Base-by-base conservation (phyloP, 768 basidiomycete species). In the Boletus subcaerulescens region DNA sequence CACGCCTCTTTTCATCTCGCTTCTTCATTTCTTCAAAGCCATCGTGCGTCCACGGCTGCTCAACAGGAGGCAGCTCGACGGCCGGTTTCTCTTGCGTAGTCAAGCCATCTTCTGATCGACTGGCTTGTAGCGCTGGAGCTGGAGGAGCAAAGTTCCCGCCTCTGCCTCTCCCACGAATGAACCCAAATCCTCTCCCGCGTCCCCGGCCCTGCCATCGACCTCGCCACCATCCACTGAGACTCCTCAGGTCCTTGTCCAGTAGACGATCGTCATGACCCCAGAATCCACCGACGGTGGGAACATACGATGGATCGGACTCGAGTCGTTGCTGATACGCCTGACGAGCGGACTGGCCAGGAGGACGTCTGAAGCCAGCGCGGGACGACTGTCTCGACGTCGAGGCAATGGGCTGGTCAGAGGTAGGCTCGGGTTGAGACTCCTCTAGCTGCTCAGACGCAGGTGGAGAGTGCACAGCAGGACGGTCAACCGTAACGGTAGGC, bases 191-290 rank as follows among this genome's bases (percentile, higher is more conserved):
- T 45, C 85, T 71, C 7, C 83, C 85, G 41, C 88, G 78, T 12
- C 83, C 82, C 18, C 88, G 80, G 41, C 84, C 83, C 66, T 87
- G 80, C 85, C 89, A 85, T 57, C 81, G 80, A 40, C 86, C 89
- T 53, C 89, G 78, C 91, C 92, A 93, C 91, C 91, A 93, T 1
- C 83, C 84, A 72, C 89, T 92, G 43, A 94, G 72, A 65, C 86
- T 87, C 40, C 92, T 82, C 40, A 91, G 71, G 57, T 90, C 85
- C 69, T 90, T 90, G 71, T 91, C 87, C 67, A 92, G 75, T 51
- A 93, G 74, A 45, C 94, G 86, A 68, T 96, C 93, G 69, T 97
- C 94, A 66, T 97, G 94, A 5, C 90, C 86, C 93, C 92, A 97
- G 66, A 97, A 97, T 58, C 87, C 87, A 51, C 94, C 94, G 22